A percentile compares a stretch with the other conserved stretches of the same genome.
phyloP scores from a whole-genome alignment of 768 basidiomycete genomes.

The Bullera alba region DNA sequence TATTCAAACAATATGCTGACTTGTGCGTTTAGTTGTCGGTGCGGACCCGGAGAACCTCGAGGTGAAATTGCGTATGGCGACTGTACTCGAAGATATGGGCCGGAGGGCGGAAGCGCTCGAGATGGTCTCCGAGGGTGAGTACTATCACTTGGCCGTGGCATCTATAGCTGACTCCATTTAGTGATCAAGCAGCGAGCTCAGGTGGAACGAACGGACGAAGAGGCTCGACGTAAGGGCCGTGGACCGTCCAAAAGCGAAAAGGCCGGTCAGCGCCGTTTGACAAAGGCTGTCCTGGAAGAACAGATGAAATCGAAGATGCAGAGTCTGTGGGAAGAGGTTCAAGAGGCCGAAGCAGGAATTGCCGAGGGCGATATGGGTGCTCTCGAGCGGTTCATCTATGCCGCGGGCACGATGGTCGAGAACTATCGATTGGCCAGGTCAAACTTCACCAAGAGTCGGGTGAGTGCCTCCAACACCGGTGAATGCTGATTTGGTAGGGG shows the following conservation, averaged over 20 bases:
- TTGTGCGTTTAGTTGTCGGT: slow-evolving; percentile 56
- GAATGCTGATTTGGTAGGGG: slow-evolving; percentile 12
- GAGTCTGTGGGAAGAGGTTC: slow-evolving; percentile 53
- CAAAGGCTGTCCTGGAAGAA: slow-evolving; percentile 27
- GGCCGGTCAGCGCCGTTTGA: slow-evolving; percentile 16
- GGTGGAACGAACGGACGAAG: background rate
- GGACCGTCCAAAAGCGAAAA: slow-evolving; percentile 14
- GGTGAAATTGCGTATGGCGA: slow-evolving; percentile 82
- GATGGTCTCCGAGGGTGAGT: slow-evolving; percentile 71
- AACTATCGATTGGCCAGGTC: slow-evolving; percentile 79
- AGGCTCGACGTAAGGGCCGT: slow-evolving; percentile 3
- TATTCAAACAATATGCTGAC: no score
- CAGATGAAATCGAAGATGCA: slow-evolving; percentile 51
- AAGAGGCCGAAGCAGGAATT: slow-evolving; percentile 49
- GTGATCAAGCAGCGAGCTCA: slow-evolving; percentile 17
- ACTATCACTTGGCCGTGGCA: background rate
- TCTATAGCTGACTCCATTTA: background rate
- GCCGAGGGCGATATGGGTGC: slow-evolving; percentile 52
- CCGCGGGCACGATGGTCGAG: slow-evolving; percentile 80
- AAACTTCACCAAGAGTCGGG: slow-evolving; percentile 71
- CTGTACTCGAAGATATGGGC: slow-evolving; percentile 76
- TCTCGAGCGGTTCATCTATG: slow-evolving; percentile 67
- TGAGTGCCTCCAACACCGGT: slow-evolving; percentile 46
- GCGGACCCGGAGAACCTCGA: slow-evolving; percentile 71
- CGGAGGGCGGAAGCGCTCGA: slow-evolving; percentile 74